These are phyloP conservation scores for Quillaja saponaria DNA, from an alignment of 306 rosid genomes.

Conservation along the genomic window DNA sequence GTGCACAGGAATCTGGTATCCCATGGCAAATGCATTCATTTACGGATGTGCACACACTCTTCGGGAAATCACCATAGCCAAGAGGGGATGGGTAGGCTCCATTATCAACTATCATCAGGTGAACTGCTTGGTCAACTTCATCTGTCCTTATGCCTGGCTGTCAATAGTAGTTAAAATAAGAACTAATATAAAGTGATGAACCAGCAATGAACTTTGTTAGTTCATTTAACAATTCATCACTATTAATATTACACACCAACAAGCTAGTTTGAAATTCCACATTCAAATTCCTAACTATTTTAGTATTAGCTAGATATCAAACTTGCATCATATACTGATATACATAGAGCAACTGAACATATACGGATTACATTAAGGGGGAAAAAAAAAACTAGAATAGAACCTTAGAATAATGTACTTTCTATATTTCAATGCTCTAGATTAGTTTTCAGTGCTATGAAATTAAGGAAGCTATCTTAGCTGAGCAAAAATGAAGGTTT, in stretches of 20 bases:
- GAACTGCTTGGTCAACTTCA: conserved; percentile 94
- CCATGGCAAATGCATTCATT: conserved; percentile 98
- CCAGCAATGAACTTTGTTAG: conserved; percentile 12
- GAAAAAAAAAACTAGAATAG: too few relatives aligned
- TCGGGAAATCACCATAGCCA: conserved; percentile 93
- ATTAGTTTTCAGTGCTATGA: too few relatives aligned
- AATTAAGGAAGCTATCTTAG: too few relatives aligned
- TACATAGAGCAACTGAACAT: too few relatives aligned
- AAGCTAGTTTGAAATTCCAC: too few relatives aligned
- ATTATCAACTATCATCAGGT: conserved; percentile 87
- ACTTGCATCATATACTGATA: too few relatives aligned
- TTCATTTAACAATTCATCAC: conserved; percentile 17
- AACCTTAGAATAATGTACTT: too few relatives aligned
- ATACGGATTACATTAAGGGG: too few relatives aligned
- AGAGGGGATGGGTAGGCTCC: conserved; percentile 97
- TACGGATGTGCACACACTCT: conserved; percentile 96
- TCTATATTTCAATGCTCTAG: too few relatives aligned
- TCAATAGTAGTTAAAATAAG: conserved; percentile 58
- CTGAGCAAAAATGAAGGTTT: too few relatives aligned
- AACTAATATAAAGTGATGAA: conserved; percentile 27
- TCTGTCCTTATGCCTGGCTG: conserved; percentile 94
- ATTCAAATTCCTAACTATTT: too few relatives aligned
- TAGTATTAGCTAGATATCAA: too few relatives aligned
- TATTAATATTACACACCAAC: neutral
- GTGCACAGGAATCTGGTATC: conserved; percentile 83